phyloP scores from a whole-genome alignment of 1,284 basidiomycete genomes.

The Ganoderma leucocontextum region DNA sequence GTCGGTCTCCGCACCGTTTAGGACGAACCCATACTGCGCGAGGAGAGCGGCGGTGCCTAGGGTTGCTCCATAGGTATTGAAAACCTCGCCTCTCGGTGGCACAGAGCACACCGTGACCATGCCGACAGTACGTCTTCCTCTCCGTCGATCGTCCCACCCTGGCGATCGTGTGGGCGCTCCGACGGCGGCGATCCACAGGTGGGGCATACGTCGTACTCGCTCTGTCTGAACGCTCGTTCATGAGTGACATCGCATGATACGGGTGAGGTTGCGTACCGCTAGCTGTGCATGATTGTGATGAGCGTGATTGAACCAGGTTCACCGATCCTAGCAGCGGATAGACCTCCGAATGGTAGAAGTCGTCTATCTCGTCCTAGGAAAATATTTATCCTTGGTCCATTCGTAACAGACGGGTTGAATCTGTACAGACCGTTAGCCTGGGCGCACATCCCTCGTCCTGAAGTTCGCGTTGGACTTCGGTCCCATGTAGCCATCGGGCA shows the following conservation, averaged over 20 bases:
- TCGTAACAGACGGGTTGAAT: neutral
- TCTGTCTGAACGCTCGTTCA: constrained; percentile 50
- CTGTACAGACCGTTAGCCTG: constrained; percentile 4
- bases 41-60: constrained; percentile 78
- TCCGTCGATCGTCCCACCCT: constrained; percentile 21
- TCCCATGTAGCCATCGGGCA: constrained; percentile 38
- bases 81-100: constrained; percentile 68
- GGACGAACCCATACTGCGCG: constrained; percentile 78
- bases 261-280: constrained; percentile 56
- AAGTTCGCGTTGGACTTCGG: constrained; percentile 38
- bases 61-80: constrained; percentile 85
- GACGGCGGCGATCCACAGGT: constrained; percentile 80
- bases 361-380: constrained; percentile 54
- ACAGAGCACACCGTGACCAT: constrained; percentile 71
- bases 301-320: constrained; percentile 78
- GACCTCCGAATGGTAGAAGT: constrained; percentile 55
- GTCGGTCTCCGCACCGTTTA: constrained; percentile 72
- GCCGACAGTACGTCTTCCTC: constrained; percentile 55
- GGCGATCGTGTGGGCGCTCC: constrained; percentile 78
- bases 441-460: constrained; percentile 29
- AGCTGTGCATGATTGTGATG: constrained; percentile 81
- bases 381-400: neutral
- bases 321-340: constrained; percentile 40
- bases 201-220: constrained; percentile 87
- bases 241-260: neutral